Evolutionary conservation across 225 moss, liverwort and hornwort genomes (phyloP).

Genomic region (Pseudoscleropodium purum): DNA sequence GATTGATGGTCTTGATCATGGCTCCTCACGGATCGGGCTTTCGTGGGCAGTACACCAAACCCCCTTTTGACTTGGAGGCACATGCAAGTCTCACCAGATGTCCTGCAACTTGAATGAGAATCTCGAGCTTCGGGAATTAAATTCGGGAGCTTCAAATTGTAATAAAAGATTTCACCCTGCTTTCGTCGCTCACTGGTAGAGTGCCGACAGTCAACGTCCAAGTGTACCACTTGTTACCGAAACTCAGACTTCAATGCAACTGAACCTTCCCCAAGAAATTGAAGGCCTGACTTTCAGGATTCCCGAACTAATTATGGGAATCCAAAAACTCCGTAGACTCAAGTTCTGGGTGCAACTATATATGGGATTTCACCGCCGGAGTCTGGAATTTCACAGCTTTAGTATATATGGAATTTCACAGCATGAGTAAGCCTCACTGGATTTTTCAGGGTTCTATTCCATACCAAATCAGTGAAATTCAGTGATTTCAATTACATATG

Average conservation of each 20-base stretch:
- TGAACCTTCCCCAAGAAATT: neutral
- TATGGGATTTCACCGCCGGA: too few species aligned
- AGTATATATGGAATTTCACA: neutral
- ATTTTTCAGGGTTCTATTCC: neutral
- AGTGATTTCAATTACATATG: too few species aligned
- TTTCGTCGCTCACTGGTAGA: too few species aligned
- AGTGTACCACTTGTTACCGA: neutral
- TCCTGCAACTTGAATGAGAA: neutral
- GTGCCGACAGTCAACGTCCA: neutral
- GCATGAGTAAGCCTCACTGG: neutral
- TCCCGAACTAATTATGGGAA: neutral
- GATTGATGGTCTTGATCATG: neutral
- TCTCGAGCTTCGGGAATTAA: neutral
- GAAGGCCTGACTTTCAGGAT: neutral
- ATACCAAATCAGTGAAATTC: neutral
- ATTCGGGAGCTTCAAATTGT: neutral
- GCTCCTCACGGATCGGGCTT: neutral
- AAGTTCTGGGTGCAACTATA: neutral
- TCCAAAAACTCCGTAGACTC: neutral
- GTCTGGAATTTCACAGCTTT: neutral
- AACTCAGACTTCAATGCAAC: neutral
- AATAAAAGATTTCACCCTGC: neutral
- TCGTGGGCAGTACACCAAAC: neutral
- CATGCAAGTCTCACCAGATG: neutral
- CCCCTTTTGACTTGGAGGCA: neutral